Evolutionary conservation across 73 alveolate species (phyloP), one percentile per base, ranked within the genome.

Genomic region (Paraurostyla sp.): DNA sequence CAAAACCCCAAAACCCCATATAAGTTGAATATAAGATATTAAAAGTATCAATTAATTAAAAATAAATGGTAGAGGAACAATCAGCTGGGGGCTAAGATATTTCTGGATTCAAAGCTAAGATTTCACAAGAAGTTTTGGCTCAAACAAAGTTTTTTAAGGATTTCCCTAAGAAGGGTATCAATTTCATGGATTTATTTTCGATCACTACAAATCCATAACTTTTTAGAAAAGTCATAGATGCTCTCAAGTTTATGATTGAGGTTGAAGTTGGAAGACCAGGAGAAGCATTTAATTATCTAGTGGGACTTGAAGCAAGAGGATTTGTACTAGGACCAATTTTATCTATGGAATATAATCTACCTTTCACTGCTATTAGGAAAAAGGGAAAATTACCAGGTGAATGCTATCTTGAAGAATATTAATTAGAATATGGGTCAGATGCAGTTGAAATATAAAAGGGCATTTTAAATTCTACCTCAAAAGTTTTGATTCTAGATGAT

Each of bases 311-410:
- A 48, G 29, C 96, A 15, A 46, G 96, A 50, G 96, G 96, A 15
- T 91, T 91, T 80, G 23, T 91, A 18, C 18, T 91, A 7, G 96
- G 93, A 9, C 88, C 91, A 0, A 33, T 71, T 27, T 36, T 91
- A 1, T 85, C 96, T 0, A 52, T 16, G 15, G 87, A 84, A n/a
- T 91, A 30, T 29, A 65, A 73, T 13, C 62, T 85, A 23, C 93
- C 93, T 23, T 91, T 91, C 80, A 83, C 71, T 22, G 87, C 93
- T 0, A 76, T 87, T 0, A 84, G 96, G 36, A 91, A 91, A 51
- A 56, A 48, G 75, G 96, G 96, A 13, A 91, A 91, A 85, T 63
- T 91, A 7, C 96, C 96, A 52, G 93, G 96, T 11, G 93, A 87
- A 41, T 0, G 33, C 40, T 15, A 51, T 38, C 9, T 18, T 18